Conservation (phyloP, 2,329 filamentous ascomycete species). For the Hypoxylon sp. region DNA sequence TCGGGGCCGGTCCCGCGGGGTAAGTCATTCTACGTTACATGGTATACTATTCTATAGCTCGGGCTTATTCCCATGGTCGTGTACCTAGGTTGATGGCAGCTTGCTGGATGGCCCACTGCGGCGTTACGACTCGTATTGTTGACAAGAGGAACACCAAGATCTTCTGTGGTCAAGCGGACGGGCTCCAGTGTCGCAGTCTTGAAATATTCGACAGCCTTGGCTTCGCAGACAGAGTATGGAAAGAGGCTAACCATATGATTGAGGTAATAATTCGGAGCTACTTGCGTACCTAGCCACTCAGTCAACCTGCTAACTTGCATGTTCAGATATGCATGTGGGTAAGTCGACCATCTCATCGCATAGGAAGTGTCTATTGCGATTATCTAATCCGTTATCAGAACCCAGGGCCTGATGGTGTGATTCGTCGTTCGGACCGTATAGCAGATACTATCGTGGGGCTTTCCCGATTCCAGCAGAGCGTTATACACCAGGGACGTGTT, state of each 20-base stretch:
- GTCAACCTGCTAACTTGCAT: constrained; percentile 13
- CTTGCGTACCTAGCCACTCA: background rate
- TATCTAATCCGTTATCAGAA: constrained; percentile 60
- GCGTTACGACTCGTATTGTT: constrained; percentile 58
- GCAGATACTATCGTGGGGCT: constrained; percentile 72
- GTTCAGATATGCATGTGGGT: constrained; percentile 51
- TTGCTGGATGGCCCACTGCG: constrained; percentile 58
- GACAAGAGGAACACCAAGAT: constrained; percentile 58
- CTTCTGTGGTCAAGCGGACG: constrained; percentile 60
- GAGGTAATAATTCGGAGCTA: constrained; percentile 60
- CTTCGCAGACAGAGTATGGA: constrained; percentile 73
- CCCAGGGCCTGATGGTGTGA: constrained; percentile 68
- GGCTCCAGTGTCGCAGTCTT: constrained; percentile 72
- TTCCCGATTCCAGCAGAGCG: constrained; percentile 73
- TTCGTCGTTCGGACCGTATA: constrained; percentile 70
- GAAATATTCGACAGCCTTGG: constrained; percentile 80
- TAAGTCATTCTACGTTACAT: constrained; percentile 29
- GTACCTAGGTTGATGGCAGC: constrained; percentile 59
- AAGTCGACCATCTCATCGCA: constrained; percentile 18
- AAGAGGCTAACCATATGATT: constrained; percentile 76
- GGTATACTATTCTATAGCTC: background rate
- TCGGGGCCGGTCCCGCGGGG: constrained; percentile 51
- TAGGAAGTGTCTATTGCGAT: background rate
- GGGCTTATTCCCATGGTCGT: constrained; percentile 5
- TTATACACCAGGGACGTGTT: constrained; percentile 78